phyloP scores from a whole-genome alignment of 148 eudicot genomes.

The Rhododendron simsii region DNA sequence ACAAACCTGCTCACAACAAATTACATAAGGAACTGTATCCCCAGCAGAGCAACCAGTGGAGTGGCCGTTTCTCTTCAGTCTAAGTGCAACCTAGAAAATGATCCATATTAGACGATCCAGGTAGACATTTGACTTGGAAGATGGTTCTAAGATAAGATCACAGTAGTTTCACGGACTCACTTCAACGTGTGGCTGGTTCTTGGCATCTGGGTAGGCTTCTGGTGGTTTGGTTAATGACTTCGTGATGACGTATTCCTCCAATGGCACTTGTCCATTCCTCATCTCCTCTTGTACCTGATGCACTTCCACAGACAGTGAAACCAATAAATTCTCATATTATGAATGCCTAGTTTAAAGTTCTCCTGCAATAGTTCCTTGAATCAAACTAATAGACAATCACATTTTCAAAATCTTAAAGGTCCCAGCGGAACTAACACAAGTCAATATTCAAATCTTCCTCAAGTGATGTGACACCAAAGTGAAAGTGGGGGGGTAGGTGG shows the following conservation, averaged over 20 bases:
- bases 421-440: neutral
- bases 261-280: slow-evolving; percentile 82
- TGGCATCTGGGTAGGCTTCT: slow-evolving; percentile 96
- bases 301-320: slow-evolving; percentile 9
- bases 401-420: neutral
- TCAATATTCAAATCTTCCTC: neutral
- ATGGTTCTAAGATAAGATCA: neutral
- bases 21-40: slow-evolving; percentile 95
- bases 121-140: neutral
- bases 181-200: slow-evolving; percentile 96
- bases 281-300: slow-evolving; percentile 84
- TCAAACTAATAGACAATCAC: neutral
- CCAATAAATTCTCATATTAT: neutral
- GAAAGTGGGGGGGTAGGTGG: neutral
- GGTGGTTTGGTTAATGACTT: slow-evolving; percentile 87
- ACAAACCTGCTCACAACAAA: slow-evolving; percentile 91
- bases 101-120: neutral
- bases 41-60: slow-evolving; percentile 87
- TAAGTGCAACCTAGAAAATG: slow-evolving; percentile 71
- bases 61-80: slow-evolving; percentile 75
- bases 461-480: neutral
- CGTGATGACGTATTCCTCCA: slow-evolving; percentile 87
- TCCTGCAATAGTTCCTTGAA: neutral
- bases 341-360: neutral
- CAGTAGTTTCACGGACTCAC: slow-evolving; percentile 33